phyloP scores from a whole-genome alignment of 2,329 filamentous ascomycete species.

The Colletotrichum liriopes region DNA sequence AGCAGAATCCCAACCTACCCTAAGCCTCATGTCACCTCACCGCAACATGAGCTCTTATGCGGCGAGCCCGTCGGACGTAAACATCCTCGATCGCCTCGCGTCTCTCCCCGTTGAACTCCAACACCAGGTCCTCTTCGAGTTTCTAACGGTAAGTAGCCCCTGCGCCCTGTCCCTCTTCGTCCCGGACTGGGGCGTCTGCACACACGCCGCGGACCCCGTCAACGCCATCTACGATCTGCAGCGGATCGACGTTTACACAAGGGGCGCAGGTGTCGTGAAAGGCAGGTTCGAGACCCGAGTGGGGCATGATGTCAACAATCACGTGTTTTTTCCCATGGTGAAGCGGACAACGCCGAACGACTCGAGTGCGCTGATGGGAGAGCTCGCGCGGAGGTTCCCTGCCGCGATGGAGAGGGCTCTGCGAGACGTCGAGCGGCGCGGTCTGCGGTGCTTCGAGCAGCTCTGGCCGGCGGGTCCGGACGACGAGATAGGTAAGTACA shows the following conservation, averaged over 20 bases:
- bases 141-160: slow-evolving; percentile 18
- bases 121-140: slow-evolving; percentile 21
- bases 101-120: slow-evolving; percentile 35
- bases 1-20: neutral
- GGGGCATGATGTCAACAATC: neutral
- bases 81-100: slow-evolving; percentile 21
- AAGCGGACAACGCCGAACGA: neutral
- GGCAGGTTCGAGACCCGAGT: slow-evolving; percentile 11
- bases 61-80: neutral
- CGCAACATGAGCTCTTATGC: neutral
- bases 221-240: slow-evolving; percentile 32
- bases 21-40: no score
- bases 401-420: slow-evolving; percentile 18
- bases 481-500: slow-evolving; percentile 26
- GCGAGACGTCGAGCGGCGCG: slow-evolving; percentile 7
- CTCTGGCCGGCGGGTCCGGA: slow-evolving; percentile 5
- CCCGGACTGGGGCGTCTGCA: slow-evolving; percentile 37
- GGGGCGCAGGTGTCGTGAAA: neutral
- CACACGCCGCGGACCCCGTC: slow-evolving; percentile 18
- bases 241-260: slow-evolving; percentile 36
- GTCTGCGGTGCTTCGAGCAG: slow-evolving; percentile 18
- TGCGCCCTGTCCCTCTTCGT: slow-evolving; percentile 36
- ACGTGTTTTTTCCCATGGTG: slow-evolving; percentile 12
- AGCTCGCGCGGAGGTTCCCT: slow-evolving; percentile 13
- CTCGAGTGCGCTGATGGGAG: neutral